Base-by-base conservation (phyloP, 108 stramenopile species). In the Discostella stelligeroides region DNA sequence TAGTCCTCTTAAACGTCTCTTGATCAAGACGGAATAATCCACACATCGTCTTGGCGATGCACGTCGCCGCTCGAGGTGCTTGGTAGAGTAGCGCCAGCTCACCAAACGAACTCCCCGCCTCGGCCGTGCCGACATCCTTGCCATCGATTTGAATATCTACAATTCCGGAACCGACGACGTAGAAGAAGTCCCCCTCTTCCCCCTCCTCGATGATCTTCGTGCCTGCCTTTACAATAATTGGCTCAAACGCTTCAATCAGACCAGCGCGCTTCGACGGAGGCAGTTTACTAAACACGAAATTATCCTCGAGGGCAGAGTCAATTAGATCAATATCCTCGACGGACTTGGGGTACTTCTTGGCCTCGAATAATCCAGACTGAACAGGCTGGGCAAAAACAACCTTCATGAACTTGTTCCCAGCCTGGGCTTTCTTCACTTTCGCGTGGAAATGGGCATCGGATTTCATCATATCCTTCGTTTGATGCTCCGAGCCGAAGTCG, bases 71-170 rank as follows among this genome's bases (percentile, higher is more conserved):
- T 18, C 98, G 85, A 0, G 97, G 95, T 24, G 82, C 86, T 72
- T 97, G 91, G 73, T 98, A 98, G 68, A 97, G 64, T 21, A 97
- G 71, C 5, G 97, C 92, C 18, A 98, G 75, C 71, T 98, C 98
- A 27, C 98, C 98, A 81, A 98, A 98, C 56, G 84, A 81, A 21
- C 55, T 76, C 3, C 94, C 95, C 13, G 45, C 20, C 23, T 54
- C 66, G 48, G 89, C 88, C 17, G 60, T 66, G 17, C 94, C 95
- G 1, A 91, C 88, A 38, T 86, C 72, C 10, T 82, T 69, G 14
- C 83, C 91, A 65, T 89, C 86, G 9, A 88, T 84, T 1, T 76
- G 46, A 68, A 95, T 95, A 34, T 68, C 77, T 27, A 92, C 76
- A 24, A 63, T 63, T 13, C 92, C 92, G 5, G 57, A 46, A 39